These are phyloP conservation scores for Boletus fagicola DNA, from an alignment of 768 basidiomycete genomes.

Conservation along the genomic window DNA sequence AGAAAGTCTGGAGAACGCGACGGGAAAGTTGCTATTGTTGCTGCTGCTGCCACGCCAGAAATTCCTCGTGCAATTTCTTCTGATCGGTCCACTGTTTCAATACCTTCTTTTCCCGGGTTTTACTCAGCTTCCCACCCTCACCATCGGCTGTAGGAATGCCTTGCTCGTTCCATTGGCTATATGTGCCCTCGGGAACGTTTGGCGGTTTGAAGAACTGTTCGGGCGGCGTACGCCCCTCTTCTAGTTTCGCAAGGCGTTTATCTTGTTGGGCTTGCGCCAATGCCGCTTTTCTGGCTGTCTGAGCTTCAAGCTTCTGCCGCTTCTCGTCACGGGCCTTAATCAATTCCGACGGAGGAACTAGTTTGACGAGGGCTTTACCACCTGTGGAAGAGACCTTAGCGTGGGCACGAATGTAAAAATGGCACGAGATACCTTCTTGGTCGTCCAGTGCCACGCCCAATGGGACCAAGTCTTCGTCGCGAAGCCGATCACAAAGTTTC, in stretches of 20 bases:
- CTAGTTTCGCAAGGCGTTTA: constrained; percentile 75
- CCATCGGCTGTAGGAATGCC: constrained; percentile 86
- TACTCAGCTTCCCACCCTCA: constrained; percentile 82
- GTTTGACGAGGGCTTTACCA: constrained; percentile 92
- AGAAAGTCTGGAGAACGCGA: not conserved
- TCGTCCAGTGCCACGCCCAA: constrained; percentile 96
- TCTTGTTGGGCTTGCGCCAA: constrained; percentile 60
- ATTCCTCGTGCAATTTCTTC: constrained; percentile 79
- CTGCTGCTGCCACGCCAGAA: constrained; percentile 48
- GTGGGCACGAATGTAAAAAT: not conserved
- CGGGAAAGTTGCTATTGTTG: constrained; percentile 11
- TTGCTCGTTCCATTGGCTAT: constrained; percentile 77
- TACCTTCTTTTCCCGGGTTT: constrained; percentile 74
- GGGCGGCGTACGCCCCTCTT: constrained; percentile 77
- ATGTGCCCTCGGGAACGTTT: constrained; percentile 67
- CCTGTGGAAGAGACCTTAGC: constrained; percentile 43
- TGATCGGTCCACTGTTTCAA: constrained; percentile 73
- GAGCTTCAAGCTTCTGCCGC: constrained; percentile 67
- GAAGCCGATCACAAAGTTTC: constrained; percentile 81
- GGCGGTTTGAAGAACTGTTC: constrained; percentile 83
- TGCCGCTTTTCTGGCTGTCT: constrained; percentile 76
- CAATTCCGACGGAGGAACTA: constrained; percentile 79
- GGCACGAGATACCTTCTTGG: constrained; percentile 68
- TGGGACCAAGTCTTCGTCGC: constrained; percentile 88
- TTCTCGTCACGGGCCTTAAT: constrained; percentile 89